Evolutionary conservation across 1,284 basidiomycete genomes (phyloP).

Genomic region (Neonothopanus nambi): DNA sequence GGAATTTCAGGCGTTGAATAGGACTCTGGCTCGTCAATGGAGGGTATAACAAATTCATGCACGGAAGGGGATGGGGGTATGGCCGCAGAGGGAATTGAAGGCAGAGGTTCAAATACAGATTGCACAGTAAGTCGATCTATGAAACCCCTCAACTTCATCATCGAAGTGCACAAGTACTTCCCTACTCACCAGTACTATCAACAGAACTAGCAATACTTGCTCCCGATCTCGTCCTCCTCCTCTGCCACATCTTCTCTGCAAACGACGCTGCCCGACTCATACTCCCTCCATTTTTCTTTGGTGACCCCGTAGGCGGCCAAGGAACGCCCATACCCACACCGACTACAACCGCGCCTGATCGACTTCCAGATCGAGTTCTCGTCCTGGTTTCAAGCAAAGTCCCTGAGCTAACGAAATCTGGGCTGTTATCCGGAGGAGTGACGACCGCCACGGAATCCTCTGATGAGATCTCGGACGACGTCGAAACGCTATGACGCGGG

Average conservation of each 20-base stretch:
- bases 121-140: constrained; percentile 13
- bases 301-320: constrained; percentile 8
- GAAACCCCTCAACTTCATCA: background rate
- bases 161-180: constrained; percentile 1
- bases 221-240: constrained; percentile 50
- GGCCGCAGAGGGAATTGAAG: constrained; percentile 3
- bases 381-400: constrained; percentile 10
- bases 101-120: background rate
- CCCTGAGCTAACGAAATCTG: constrained; percentile 12
- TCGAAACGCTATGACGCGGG: constrained; percentile 50
- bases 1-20: background rate
- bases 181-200: constrained; percentile 33
- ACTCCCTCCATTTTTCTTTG: constrained; percentile 23
- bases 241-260: constrained; percentile 54
- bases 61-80: constrained; percentile 12
- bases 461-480: constrained; percentile 54
- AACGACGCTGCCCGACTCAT: constrained; percentile 49
- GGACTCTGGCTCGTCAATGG: background rate
- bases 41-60: constrained; percentile 13
- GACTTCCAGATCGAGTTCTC: constrained; percentile 11
- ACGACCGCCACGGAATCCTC: constrained; percentile 51
- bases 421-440: constrained; percentile 30
- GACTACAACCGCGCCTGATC: constrained; percentile 15
- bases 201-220: constrained; percentile 37
- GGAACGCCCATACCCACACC: constrained; percentile 19